A percentile compares a stretch with the other conserved stretches of the same genome.
These are phyloP conservation scores for Aspergillus incahuasiensis DNA, from an alignment of 495 filamentous ascomycete genomes.

Conservation along the genomic window DNA sequence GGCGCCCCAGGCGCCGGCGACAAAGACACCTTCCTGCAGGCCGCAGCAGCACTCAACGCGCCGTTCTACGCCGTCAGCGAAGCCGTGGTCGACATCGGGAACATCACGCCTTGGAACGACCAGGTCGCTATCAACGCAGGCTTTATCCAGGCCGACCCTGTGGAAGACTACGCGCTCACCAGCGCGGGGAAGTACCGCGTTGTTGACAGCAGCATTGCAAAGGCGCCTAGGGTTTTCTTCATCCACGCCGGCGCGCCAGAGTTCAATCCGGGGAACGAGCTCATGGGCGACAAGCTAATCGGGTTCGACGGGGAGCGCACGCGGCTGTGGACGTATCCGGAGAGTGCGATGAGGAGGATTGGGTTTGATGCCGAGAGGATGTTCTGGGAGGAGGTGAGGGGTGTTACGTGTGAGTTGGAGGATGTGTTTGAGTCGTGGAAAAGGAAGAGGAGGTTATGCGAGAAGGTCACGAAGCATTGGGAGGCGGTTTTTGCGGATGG, in stretches of 20 bases:
- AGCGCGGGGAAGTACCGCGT: slow-evolving; percentile 19
- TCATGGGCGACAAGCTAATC: slow-evolving; percentile 5
- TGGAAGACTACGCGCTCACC: slow-evolving; percentile 27
- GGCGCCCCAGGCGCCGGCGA: slow-evolving; percentile 49
- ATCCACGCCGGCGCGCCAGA: slow-evolving; percentile 40
- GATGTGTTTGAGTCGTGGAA: slow-evolving; percentile 5
- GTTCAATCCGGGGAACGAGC: slow-evolving; percentile 30
- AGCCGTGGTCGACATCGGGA: slow-evolving; percentile 18
- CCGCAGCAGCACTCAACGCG: slow-evolving; percentile 37
- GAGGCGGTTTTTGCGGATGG: slow-evolving; percentile 4
- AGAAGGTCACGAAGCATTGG: slow-evolving; percentile 3
- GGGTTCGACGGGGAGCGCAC: slow-evolving; percentile 6
- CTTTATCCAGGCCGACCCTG: slow-evolving; percentile 30
- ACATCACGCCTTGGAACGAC: slow-evolving; percentile 8
- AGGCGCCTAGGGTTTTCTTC: slow-evolving; percentile 30
- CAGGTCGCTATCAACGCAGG: slow-evolving; percentile 21
- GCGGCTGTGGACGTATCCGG: slow-evolving; percentile 9
- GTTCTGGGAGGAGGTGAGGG: slow-evolving; percentile 9
- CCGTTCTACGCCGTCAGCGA: slow-evolving; percentile 39
- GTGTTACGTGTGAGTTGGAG: slow-evolving; percentile 1
- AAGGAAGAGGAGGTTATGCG: slow-evolving; percentile 1
- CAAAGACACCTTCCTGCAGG: slow-evolving; percentile 53
- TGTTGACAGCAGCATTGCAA: slow-evolving; percentile 12
- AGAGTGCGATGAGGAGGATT: slow-evolving; percentile 5
- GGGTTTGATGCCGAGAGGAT: slow-evolving; percentile 11